Base-by-base conservation (phyloP, 768 basidiomycete species). In the Leccinum imitatum region DNA sequence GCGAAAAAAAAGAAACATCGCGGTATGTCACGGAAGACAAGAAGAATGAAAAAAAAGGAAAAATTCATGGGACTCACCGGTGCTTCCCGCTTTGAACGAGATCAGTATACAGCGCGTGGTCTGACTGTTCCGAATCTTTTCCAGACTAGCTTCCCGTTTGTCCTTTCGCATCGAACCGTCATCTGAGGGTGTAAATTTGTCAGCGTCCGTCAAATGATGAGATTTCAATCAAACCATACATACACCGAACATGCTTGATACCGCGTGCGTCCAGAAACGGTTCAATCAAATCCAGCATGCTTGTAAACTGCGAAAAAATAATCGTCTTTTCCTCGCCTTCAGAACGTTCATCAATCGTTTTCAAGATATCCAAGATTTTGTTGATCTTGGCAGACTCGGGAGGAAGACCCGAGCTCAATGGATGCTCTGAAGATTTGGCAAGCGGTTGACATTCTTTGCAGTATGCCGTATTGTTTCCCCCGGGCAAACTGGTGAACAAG, bases 51-150 rank as follows among this genome's bases (percentile, higher is more conserved):
- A 46, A 27, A 59, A 59, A 33, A 6, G 19, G 25, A 37, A 58
- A 39, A 41, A 39, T 8, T 53, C 47, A 50, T 27, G 30, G 11
- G 35, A 74, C 79, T 56, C 66, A 91, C 93, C 93, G n/a, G 90
- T 93, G 68, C 91, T 91, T 4, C 95, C 95, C 30, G 95, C 94
- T 73, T 95, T 97, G 84, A 98, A 95, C 0, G 94, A 97, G 63
- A 98, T 95, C 63, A 99, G 76, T 61, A 98, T 97, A 47, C 96
- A 87, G 33, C 82, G 82, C 11, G 81, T 85, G 15, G 66, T 77
- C 27, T 73, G 72, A 70, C 82, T 84, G 17, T 63, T 84, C 68
- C 82, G 84, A 73, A 99, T 94, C 65, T 82, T 84, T 37, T 86
- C 78, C 47, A 98, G 73, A 4, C 91, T 82, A 15, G 79, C 82